Base-by-base conservation (phyloP, 163 green algal species). In the Chlorella variabilis region DNA sequence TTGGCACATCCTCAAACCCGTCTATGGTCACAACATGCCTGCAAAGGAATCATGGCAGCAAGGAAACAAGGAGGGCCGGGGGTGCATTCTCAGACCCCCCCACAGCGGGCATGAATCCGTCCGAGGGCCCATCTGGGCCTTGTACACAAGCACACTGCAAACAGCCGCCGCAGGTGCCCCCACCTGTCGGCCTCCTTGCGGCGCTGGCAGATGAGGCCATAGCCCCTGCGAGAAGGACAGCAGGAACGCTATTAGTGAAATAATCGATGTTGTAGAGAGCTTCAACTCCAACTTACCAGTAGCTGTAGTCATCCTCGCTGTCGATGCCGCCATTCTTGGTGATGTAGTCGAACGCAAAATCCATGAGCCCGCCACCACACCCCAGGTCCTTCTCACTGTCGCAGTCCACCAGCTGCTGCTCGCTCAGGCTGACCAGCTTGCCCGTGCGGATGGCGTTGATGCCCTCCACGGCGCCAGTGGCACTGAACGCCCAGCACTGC, bases 241-340 rank as follows among this genome's bases (percentile, higher is more conserved):
- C n/a, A n/a, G n/a, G n/a, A n/a, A n/a, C n/a, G n/a, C n/a, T n/a
- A n/a, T n/a, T n/a, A n/a, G n/a, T n/a, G n/a, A n/a, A n/a, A n/a
- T n/a, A n/a, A n/a, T n/a, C n/a, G n/a, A n/a, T n/a, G n/a, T n/a
- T n/a, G n/a, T n/a, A n/a, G n/a, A n/a, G n/a, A n/a, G n/a, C n/a
- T n/a, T n/a, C n/a, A n/a, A n/a, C n/a, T n/a, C n/a, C n/a, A n/a
- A n/a, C n/a, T n/a, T n/a, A n/a, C 82, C 84, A 88, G 83, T 91
- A 93, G 25, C 80, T 80, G 83, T 97, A 98, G 83, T 98, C 93
- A 25, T 94, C 85, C 83, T 98, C 97, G 0, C 93, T 98, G 89
- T 98, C 93, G 20, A 98, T 83, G 56, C 95, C 95, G 18, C 92
- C 75, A 41, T 71, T 81, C 75, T 81, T 81, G 18, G 21, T 45